Evolutionary conservation across 2,329 filamentous ascomycete genomes (phyloP), one percentile per base, ranked within the genome.

Genomic region (Apiospora malaysiana): DNA sequence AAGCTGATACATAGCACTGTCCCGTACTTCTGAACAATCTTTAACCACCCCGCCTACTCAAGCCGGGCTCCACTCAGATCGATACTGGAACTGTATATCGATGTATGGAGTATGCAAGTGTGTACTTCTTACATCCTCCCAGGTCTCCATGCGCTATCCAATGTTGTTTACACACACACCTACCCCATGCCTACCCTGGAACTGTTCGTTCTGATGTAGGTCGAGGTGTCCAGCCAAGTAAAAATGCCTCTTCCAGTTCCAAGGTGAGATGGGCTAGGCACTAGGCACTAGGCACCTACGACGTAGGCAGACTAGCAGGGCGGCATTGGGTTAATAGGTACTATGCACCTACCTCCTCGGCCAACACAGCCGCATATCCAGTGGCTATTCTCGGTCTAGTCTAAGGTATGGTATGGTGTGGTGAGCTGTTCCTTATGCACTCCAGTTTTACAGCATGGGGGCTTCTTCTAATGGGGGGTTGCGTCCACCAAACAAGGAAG

Each of bases 381-480:
- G n/a, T 63, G 56, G 27, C 56, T 63, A 63, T 63, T 40, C 32
- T 40, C 32, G 56, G 56, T 40, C 56, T 63, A 63, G 56, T 32
- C 18, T 40, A 18, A 23, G 56, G 4, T n/a, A 23, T 63, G 56
- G 18, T 63, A 63, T 63, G 56, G 56, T 63, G 56, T 63, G 56
- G 18, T 63, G 56, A 63, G 56, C 56, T 63, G 56, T n/a, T 40
- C 56, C 56, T 63, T 40, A 63, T 63, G 56, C 56, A n/a, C 56
- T 63, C 56, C 56, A 63, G 56, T 63, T 63, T 63, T 63, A 23
- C 32, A 40, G 32, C 56, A 63, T 63, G 56, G 56, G 56, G 56
- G 56, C 56, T 16, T 63, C 8, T 40, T n/a, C 56, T 63, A 18
- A 63, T 63, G 56, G 56, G 56, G 56, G 56, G 27, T 40, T 40